Conservation (phyloP, 306 rosid genomes). For the Quercus parvula region DNA sequence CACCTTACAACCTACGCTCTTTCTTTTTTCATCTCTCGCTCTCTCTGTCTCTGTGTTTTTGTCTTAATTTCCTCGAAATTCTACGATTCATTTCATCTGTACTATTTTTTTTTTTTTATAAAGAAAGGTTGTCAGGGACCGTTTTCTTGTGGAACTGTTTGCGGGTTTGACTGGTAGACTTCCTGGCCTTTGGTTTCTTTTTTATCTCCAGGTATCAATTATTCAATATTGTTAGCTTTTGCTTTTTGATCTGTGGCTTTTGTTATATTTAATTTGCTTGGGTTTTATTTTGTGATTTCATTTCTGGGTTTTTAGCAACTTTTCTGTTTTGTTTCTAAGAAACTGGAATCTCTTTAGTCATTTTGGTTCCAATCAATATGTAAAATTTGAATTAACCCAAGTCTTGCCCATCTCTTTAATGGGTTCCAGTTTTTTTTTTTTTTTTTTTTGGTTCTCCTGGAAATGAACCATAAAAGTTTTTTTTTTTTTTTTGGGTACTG, state of each 20-base stretch:
- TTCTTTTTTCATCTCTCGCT: constrained; percentile 1
- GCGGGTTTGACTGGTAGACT: background rate
- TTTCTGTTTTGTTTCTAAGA: constrained; percentile 4
- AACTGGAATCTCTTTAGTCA: background rate
- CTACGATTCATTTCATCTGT: background rate
- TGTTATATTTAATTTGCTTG: too few species aligned
- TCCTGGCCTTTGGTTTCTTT: background rate
- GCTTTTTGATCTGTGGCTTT: background rate
- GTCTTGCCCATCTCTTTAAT: background rate
- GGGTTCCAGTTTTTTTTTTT: background rate
- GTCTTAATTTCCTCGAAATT: constrained; percentile 11
- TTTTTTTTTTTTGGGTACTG: background rate
- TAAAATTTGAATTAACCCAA: background rate
- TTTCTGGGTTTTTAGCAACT: background rate
- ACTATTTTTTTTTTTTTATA: background rate
- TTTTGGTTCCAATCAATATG: background rate
- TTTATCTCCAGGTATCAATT: constrained; percentile 11
- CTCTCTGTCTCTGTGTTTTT: constrained; percentile 18
- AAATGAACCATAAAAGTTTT: background rate
- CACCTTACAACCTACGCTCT: background rate
- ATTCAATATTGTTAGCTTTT: background rate
- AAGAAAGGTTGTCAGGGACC: background rate
- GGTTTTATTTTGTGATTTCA: constrained; percentile 5
- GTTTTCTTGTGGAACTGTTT: constrained; percentile 13
- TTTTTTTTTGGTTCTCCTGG: background rate